Conservation (phyloP, 139 green algal genomes). For the Bryopsis sp. region DNA sequence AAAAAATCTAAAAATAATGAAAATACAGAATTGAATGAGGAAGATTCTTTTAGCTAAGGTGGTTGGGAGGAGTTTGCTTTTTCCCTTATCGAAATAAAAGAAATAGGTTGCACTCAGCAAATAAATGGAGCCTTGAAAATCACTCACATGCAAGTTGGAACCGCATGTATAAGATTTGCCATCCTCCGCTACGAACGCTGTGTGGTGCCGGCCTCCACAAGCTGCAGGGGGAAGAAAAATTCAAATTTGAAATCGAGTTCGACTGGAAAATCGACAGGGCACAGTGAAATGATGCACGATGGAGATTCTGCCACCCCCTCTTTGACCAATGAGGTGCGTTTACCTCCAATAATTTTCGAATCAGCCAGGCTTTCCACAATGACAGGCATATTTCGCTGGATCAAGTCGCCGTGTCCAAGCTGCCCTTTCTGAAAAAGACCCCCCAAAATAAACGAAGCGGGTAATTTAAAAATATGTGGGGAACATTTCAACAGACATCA, state of each 20-base stretch:
- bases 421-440: slow-evolving; percentile 80
- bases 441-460: too few relatives aligned
- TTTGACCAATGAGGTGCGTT: too few relatives aligned
- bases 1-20: neutral
- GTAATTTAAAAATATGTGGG: too few relatives aligned
- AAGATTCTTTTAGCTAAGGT: neutral
- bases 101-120: neutral
- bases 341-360: neutral
- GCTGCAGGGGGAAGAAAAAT: slow-evolving; percentile 25
- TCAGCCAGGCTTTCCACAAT: slow-evolving; percentile 43
- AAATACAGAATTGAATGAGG: neutral
- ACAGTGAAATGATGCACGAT: too few relatives aligned
- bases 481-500: too few relatives aligned
- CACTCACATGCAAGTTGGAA: slow-evolving; percentile 57
- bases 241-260: neutral
- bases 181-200: slow-evolving; percentile 47
- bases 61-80: neutral
- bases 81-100: neutral
- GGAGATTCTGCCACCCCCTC: too few relatives aligned
- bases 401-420: slow-evolving; percentile 73
- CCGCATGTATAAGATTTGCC: slow-evolving; percentile 66
- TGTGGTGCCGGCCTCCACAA: slow-evolving; percentile 60
- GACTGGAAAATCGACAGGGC: neutral
- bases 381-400: slow-evolving; percentile 61
- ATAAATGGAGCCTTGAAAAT: neutral